Conservation (phyloP, 345 rosid species). For the Dovyalis caffra region DNA sequence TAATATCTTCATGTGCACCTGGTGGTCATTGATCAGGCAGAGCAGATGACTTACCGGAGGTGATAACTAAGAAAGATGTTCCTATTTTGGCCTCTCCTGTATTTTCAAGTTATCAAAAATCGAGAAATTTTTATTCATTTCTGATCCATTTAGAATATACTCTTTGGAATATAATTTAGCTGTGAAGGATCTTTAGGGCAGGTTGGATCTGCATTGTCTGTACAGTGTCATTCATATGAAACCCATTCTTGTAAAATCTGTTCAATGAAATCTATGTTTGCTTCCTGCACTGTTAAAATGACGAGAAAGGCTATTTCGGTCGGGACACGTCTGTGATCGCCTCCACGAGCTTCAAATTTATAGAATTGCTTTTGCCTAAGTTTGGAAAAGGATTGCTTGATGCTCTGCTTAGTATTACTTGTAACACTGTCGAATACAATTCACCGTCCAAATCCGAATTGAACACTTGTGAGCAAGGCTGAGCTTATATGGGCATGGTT, state of each 20-base stretch:
- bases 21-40: slow-evolving; percentile 50
- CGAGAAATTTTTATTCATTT: slow-evolving; percentile 15
- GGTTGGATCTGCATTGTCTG: slow-evolving; percentile 22
- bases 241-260: slow-evolving; percentile 21
- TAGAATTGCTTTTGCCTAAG: too few relatives aligned
- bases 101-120: slow-evolving; percentile 21
- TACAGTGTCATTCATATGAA: slow-evolving; percentile 4
- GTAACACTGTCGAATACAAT: too few relatives aligned
- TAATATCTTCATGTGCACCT: slow-evolving; percentile 54
- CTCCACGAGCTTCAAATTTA: too few relatives aligned
- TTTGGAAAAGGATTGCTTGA: too few relatives aligned
- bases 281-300: neutral
- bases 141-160: slow-evolving; percentile 11
- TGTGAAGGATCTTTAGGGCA: slow-evolving; percentile 21
- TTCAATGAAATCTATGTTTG: neutral
- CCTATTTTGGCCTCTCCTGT: slow-evolving; percentile 24
- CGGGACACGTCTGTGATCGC: too few relatives aligned
- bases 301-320: too few relatives aligned
- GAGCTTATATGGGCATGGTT: too few relatives aligned
- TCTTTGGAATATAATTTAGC: slow-evolving; percentile 12
- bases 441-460: too few relatives aligned
- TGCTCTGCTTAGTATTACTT: too few relatives aligned
- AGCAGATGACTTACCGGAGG: slow-evolving; percentile 76
- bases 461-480: too few relatives aligned
- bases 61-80: slow-evolving; percentile 44